A percentile compares a stretch with the other conserved stretches of the same genome.
phyloP scores from a whole-genome alignment of 2,329 filamentous ascomycete species.

The Colletotrichum liriopes region DNA sequence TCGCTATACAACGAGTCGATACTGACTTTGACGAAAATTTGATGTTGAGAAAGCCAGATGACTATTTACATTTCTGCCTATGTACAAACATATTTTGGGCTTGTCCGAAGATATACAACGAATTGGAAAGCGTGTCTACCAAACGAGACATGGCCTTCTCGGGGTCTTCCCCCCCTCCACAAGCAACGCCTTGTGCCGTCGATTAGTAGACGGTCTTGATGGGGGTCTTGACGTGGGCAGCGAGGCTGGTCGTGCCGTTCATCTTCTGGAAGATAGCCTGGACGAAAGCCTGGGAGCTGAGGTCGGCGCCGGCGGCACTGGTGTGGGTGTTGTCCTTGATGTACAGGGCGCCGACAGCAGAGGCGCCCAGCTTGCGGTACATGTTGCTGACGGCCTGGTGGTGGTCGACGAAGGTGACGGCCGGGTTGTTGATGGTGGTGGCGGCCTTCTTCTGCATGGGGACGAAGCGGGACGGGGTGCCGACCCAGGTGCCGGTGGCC shows the following conservation, averaged over 20 bases:
- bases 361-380: slow-evolving; percentile 65
- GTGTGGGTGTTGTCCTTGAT: slow-evolving; percentile 77
- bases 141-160: neutral
- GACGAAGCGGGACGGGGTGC: slow-evolving; percentile 68
- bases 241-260: slow-evolving; percentile 50
- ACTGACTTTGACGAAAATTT: neutral
- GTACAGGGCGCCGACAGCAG: slow-evolving; percentile 67
- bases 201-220: slow-evolving; percentile 40
- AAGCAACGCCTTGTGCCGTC: too few relatives aligned
- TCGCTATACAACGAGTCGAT: neutral
- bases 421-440: slow-evolving; percentile 46
- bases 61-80: neutral
- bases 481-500: slow-evolving; percentile 68
- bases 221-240: slow-evolving; percentile 46
- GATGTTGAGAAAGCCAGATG: neutral
- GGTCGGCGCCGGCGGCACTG: slow-evolving; percentile 67
- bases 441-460: slow-evolving; percentile 61
- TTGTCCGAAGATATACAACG: slow-evolving; percentile 1
- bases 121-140: neutral
- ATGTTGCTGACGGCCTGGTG: slow-evolving; percentile 69
- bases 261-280: slow-evolving; percentile 50
- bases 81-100: neutral
- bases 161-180: neutral
- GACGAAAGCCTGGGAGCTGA: slow-evolving; percentile 68
- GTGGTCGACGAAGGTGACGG: slow-evolving; percentile 72